Evolutionary conservation across 2,329 filamentous ascomycete species (phyloP), one percentile per base, ranked within the genome.

Genomic region (Lecanoromycetidae sp.): DNA sequence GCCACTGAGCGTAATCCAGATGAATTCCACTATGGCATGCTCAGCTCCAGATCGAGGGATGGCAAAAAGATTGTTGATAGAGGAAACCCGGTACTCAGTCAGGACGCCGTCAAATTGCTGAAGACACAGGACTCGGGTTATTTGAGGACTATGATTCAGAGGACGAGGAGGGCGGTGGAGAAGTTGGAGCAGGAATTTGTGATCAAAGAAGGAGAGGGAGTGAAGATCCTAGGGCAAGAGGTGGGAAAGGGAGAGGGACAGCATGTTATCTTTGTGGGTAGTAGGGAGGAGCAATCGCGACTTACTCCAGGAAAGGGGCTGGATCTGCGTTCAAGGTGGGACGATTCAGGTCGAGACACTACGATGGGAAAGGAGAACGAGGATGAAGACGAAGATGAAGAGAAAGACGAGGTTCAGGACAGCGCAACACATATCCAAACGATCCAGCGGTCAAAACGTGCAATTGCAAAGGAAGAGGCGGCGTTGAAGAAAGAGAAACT

Each of bases 121-220:
- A 81, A 81, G 67, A 80, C 76, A 25, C 78, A 81, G 62, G 78
- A 81, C 64, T 70, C 68, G 9, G 76, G 74, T 5, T 81, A 81
- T 55, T 61, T 81, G 41, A 64, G 75, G 55, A 78, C 74, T 10
- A 70, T 76, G 56, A 63, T 74, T 59, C 74, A 77, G 63, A 68
- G 69, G 59, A 68, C 72, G 12, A 65, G 71, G 51, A 70, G 71
- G 53, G 67, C 77, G 63, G 66, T 71, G 49, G 68, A 72, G 58
- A 67, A 70, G 58, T 51, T 75, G 42, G 64, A 70, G 56, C 58
- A 61, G 45, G 68, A 71, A 35, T 60, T 69, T 39, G 57, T 60
- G 41, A 49, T 73, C 48, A 61, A 66, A 48, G 58, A 66, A 25
- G 35, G 64, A 57, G 17, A 60, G 64, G 60, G 60, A 60, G 54